These are phyloP conservation scores for Chlorella sp. DNA, from an alignment of 139 green algal species.

Conservation along the genomic window DNA sequence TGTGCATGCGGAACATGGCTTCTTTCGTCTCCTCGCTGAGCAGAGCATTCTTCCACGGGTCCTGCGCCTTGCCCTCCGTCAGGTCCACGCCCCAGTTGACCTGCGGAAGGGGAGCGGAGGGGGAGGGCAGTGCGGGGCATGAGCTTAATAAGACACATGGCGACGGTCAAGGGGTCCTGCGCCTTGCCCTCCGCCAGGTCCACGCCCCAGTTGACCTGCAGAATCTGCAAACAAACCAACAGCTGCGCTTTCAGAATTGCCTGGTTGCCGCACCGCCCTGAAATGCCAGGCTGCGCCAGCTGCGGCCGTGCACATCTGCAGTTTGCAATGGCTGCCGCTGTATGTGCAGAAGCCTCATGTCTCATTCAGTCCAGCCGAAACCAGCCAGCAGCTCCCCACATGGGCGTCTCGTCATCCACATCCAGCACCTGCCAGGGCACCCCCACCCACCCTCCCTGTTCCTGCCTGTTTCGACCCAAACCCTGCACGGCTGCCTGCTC, in stretches of 20 bases:
- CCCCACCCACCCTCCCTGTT: not conserved
- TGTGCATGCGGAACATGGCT: conserved; percentile 27
- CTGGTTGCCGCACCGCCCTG: too few relatives aligned
- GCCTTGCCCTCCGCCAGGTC: conserved; percentile 46
- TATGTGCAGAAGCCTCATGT: too few relatives aligned
- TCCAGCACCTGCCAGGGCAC: too few relatives aligned
- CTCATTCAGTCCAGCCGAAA: too few relatives aligned
- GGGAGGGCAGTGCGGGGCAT: not conserved
- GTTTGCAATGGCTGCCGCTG: too few relatives aligned
- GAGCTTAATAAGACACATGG: not conserved
- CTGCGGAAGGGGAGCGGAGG: not conserved
- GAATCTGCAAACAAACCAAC: too few relatives aligned
- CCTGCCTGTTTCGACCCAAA: not conserved
- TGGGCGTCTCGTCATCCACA: too few relatives aligned
- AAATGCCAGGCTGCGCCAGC: too few relatives aligned
- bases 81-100: conserved; percentile 46
- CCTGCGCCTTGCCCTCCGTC: conserved; percentile 37
- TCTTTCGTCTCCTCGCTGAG: conserved; percentile 32
- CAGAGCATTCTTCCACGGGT: conserved; percentile 40
- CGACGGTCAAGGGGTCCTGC: conserved; percentile 28
- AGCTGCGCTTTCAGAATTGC: too few relatives aligned
- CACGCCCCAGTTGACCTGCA: conserved; percentile 26
- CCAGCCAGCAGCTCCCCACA: too few relatives aligned
- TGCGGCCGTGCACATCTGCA: not conserved
- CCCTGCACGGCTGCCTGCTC: not conserved